phyloP scores from a whole-genome alignment of 768 basidiomycete genomes.

The Brasilioporus rufonigricans region DNA sequence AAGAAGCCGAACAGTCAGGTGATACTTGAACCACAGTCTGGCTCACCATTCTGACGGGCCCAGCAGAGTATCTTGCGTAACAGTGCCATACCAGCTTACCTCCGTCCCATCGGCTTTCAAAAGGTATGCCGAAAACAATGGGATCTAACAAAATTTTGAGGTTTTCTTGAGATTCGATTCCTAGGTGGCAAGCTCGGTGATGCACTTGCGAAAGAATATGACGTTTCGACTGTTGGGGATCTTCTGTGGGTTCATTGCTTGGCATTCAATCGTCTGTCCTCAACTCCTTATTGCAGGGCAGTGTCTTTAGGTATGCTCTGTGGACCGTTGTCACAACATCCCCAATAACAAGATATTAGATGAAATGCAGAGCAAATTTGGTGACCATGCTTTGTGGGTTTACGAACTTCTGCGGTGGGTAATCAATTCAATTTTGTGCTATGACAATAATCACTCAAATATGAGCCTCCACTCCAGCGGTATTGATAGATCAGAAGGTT shows the following conservation, averaged over 20 bases:
- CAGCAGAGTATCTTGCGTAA: conserved; percentile 80
- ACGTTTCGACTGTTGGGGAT: conserved; percentile 87
- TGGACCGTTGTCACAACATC: background rate
- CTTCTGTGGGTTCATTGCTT: conserved; percentile 60
- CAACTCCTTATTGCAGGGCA: conserved; percentile 35
- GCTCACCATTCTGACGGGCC: conserved; percentile 1
- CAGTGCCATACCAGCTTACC: conserved; percentile 78
- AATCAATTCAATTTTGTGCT: background rate
- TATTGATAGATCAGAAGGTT: conserved; percentile 87
- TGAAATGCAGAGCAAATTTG: conserved; percentile 78
- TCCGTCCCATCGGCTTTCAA: conserved; percentile 83
- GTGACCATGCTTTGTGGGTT: conserved; percentile 85
- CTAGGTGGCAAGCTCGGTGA: conserved; percentile 93
- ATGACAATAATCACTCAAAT: background rate
- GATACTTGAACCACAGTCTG: conserved; percentile 4
- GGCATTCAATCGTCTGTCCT: background rate
- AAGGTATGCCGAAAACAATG: conserved; percentile 47
- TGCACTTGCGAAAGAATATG: conserved; percentile 83
- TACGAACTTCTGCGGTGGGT: conserved; percentile 84
- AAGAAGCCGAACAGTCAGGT: conserved; percentile 90
- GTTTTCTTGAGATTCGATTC: conserved; percentile 70
- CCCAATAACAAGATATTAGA: conserved; percentile 39
- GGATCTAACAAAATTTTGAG: conserved; percentile 2
- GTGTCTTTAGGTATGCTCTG: conserved; percentile 53
- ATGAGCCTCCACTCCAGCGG: conserved; percentile 46